Base-by-base conservation (phyloP, 768 basidiomycete genomes). In the Boletus tylopilopsis region DNA sequence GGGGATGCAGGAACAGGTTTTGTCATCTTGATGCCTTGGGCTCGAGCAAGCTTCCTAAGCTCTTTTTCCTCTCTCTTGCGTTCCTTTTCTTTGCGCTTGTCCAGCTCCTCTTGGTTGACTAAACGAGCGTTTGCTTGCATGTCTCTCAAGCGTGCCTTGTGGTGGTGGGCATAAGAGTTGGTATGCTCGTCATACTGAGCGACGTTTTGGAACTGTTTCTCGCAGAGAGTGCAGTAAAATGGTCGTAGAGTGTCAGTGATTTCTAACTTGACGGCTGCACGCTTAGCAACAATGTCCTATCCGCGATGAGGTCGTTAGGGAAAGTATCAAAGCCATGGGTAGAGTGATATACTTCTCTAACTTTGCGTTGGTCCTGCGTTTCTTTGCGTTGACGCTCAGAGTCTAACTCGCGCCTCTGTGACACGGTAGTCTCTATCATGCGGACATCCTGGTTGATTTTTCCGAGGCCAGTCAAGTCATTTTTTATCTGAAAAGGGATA, bases 111-210 rank as follows among this genome's bases (percentile, higher is more conserved):
- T 57, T 80, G 74, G 15, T 77, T 76, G 47, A 81, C 80, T n/a
- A 81, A 68, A 11, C 85, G 82, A 42, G 79, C 79, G 42, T 82
- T 82, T 24, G 82, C 80, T 70, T 90, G 86, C 87, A 91, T 87
- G 57, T 91, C 89, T 57, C 73, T 84, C 64, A 84, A 78, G 42
- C 90, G 84, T 30, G 84, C 84, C 68, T 87, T 90, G 71, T 90
- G 90, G 58, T 89, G 87, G 61, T 91, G 89, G 0, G 88, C 87
- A 56, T 90, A 91, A 7, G 90, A 90, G 60, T 91, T 92, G 46
- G 87, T 88, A 67, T 93, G 90, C 60, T 92, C 90, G 55, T 92
- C 90, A 58, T 88, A 93, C 60, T 90, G 90, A 0, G 87, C 82
- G 18, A 92, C 87, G 42, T 78, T 92, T 64, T 84, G 78, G 71